Evolutionary conservation across 164 flowering plant species (phyloP), one percentile per base, ranked within the genome.

Genomic region (Sedum album): DNA sequence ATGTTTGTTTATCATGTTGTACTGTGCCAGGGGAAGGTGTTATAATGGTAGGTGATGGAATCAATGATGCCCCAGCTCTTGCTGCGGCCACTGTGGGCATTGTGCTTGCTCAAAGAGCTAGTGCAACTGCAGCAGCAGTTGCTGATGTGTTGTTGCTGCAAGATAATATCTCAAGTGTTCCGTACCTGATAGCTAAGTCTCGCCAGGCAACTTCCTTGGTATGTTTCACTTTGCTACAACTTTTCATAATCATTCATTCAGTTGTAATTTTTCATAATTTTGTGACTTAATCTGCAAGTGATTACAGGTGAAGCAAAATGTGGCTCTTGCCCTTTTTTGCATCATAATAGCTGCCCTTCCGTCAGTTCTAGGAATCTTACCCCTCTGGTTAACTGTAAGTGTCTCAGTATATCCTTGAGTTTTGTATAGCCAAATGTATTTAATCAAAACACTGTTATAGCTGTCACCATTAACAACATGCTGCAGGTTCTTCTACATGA

Each of bases 51-150:
- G 99, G 97, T 69, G 97, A 95, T 76, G 99, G 99, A 42, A 95
- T 95, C 49, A 95, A 95, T 81, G 99, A 95, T 81, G 97, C 99
- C 48, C 99, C 99, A 39, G 99, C 97, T 33, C 93, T 95, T 66
- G 99, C 99, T 75, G 97, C 97, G 70, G 94, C 99, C 38, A 86
- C 97, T 44, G 97, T 95, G 18, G 97, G 99, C 11, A 82, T 92
- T 74, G 99, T 95, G 41, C 90, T 95, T 72, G 99, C 99, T 66
- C 94, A 85, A 70, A 96, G 97, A 64, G 99, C 99, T 26, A 92
- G 99, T 83, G 99, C 97, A 73, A 88, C 99, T 74, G 99, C 97
- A 48, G 84, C 83, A 64, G 97, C 94, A 70, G 99, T 93, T 65
- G 97, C 99, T 36, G 99, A 95, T 83, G 93, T 95, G 39, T 79